phyloP scores from a whole-genome alignment of 352 stramenopile species.

The Hyaloperonospora arabidopsidis region DNA sequence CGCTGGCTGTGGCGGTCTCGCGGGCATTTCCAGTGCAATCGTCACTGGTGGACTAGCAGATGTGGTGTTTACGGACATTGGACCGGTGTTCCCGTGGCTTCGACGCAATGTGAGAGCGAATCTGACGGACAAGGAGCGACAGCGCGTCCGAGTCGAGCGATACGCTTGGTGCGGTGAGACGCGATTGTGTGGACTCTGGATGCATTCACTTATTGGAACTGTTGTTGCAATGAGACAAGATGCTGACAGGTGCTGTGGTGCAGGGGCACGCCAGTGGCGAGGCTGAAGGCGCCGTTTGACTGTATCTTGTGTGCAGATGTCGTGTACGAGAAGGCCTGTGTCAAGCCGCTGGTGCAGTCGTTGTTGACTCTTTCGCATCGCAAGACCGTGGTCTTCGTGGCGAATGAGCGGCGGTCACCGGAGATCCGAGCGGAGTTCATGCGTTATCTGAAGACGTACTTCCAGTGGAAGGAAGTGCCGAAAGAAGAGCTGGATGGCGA shows the following conservation, averaged over 20 bases:
- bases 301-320: slow-evolving; percentile 77
- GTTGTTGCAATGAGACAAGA: not conserved
- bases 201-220: not conserved
- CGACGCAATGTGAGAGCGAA: slow-evolving; percentile 60
- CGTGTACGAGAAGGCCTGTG: slow-evolving; percentile 71
- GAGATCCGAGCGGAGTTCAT: slow-evolving; percentile 65
- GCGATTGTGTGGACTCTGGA: not conserved
- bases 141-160: slow-evolving; percentile 51
- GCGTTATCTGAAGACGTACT: slow-evolving; percentile 54
- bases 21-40: slow-evolving; percentile 68
- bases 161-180: slow-evolving; percentile 35
- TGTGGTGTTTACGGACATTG: slow-evolving; percentile 74
- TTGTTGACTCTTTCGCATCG: slow-evolving; percentile 67
- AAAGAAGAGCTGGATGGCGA: slow-evolving; percentile 46
- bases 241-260: slow-evolving; percentile 1
- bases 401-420: slow-evolving; percentile 61
- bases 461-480: slow-evolving; percentile 64
- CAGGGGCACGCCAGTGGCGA: slow-evolving; percentile 53
- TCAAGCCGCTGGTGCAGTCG: slow-evolving; percentile 71
- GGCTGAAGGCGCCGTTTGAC: slow-evolving; percentile 60
- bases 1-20: slow-evolving; percentile 61
- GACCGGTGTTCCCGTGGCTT: slow-evolving; percentile 70
- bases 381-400: slow-evolving; percentile 71
- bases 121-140: slow-evolving; percentile 46
- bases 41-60: slow-evolving; percentile 45